Percentiles rank a stretch among this genome's conserved stretches.
Evolutionary conservation across 108 stramenopile genomes (phyloP).

Genomic region (Cylindrotheca fusiformis): DNA sequence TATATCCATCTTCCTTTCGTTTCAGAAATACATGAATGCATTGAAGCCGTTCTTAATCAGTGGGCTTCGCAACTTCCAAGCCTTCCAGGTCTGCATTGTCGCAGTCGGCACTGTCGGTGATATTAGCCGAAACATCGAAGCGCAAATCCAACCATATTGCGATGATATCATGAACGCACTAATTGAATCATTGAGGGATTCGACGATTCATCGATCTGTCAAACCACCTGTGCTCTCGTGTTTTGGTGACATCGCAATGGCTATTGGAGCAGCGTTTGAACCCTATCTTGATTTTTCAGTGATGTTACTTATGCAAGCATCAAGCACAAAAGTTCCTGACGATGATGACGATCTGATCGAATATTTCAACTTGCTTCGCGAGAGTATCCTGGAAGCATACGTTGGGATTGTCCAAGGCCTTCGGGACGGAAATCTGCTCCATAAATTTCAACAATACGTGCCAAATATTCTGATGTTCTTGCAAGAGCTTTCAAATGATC

Average conservation of each 20-base stretch:
- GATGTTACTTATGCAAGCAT: constrained; percentile 91
- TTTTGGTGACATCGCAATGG: constrained; percentile 96
- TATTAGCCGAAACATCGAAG: constrained; percentile 85
- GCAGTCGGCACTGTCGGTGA: constrained; percentile 94
- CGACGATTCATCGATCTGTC: constrained; percentile 79
- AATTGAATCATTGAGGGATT: constrained; percentile 83
- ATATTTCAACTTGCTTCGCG: constrained; percentile 88
- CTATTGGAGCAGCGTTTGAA: constrained; percentile 84
- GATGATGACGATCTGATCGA: constrained; percentile 97
- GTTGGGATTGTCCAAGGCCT: constrained; percentile 94
- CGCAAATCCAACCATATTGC: constrained; percentile 81
- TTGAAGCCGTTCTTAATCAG: constrained; percentile 78
- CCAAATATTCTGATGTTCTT: constrained; percentile 66
- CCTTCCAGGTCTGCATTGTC: constrained; percentile 90
- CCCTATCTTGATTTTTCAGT: constrained; percentile 87
- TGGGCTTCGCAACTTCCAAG: constrained; percentile 88
- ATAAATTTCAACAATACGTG: constrained; percentile 56
- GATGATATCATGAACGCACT: constrained; percentile 90
- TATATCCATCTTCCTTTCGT: neutral
- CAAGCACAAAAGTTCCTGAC: constrained; percentile 66
- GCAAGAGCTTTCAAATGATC: constrained; percentile 54
- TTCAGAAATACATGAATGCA: constrained; percentile 85
- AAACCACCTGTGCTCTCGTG: constrained; percentile 94
- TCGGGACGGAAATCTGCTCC: constrained; percentile 62
- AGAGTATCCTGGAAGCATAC: constrained; percentile 94